phyloP scores from a whole-genome alignment of 1,284 basidiomycete genomes.

The Trichosporon inkin region DNA sequence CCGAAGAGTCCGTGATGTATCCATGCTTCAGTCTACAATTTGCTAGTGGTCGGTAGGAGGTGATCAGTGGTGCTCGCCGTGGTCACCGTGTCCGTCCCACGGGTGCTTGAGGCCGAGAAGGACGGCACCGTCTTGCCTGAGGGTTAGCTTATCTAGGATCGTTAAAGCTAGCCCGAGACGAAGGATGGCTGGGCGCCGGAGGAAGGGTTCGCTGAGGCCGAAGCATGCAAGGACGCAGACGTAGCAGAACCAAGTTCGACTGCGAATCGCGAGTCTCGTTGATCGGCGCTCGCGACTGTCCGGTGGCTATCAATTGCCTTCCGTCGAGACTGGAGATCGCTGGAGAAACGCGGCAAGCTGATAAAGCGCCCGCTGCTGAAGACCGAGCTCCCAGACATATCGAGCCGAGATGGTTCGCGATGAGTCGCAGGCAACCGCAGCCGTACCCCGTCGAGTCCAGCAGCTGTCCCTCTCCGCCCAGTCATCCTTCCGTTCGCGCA shows the following conservation, averaged over 20 bases:
- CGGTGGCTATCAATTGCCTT: no score
- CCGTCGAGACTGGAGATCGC: no score
- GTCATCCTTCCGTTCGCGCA: constrained; percentile 27
- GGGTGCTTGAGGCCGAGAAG: constrained; percentile 55
- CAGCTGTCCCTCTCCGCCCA: neutral
- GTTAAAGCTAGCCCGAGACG: neutral
- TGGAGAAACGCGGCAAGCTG: no score
- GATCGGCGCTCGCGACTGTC: no score
- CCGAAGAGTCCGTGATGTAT: constrained; percentile 5
- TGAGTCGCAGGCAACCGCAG: no score
- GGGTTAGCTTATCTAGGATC: neutral
- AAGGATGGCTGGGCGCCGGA: neutral
- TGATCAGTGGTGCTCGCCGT: constrained; percentile 37
- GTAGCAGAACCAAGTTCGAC: no score
- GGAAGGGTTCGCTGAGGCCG: no score
- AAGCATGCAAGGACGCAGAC: no score
- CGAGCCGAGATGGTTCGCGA: no score
- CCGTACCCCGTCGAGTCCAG: neutral
- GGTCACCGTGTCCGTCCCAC: constrained; percentile 53
- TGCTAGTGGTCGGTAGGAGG: constrained; percentile 8
- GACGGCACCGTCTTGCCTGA: constrained; percentile 54
- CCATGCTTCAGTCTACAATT: constrained; percentile 9
- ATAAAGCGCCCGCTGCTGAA: no score
- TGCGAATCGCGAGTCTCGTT: no score
- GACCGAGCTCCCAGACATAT: no score